Evolutionary conservation across 441 rosid species (phyloP), one percentile per base, ranked within the genome.

Genomic region (Eruca vesicaria): DNA sequence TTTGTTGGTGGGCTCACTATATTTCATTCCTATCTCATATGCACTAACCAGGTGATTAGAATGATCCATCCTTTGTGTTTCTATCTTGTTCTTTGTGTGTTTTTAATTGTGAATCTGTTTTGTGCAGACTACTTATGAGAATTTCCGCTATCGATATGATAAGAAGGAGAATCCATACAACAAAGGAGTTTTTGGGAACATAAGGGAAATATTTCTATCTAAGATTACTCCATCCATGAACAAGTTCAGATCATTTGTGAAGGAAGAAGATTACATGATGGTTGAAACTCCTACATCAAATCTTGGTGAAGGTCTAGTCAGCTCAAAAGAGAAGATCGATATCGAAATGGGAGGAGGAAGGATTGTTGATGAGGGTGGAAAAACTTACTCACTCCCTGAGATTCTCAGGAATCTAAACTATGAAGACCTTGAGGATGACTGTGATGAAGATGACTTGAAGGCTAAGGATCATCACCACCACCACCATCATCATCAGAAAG

Each of bases 71-170:
- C 59, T 70, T 23, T 21, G 20, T 36, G 15, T 55, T 69, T 8
- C 9, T 50, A 12, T 31, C 11, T 43, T 23, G 53, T 10, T 50
- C 19, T 57, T 35, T 9, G 55, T 69, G 10, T 57, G 8, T 0
- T 8, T 50, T 16, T 45, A 52, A 74, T 20, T 41, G 16, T 43
- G 48, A 80, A 5, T 77, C 48, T 65, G 58, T 48, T 72, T 63
- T 58, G 28, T 84, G 79, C 88, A 96, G 98, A 96, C 98, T 10
- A 96, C 98, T n/a, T 96, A 90, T 64, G 99, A 96, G 85, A 96
- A 96, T 80, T 93, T 96, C 58, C 88, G 98, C 2, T 89, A 91
- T 78, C 87, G 89, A 19, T 96, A 96, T 64, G 99, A 93, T 75
- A 96, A 90, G 84, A 90, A 88, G 80, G 94, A 88, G 82, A 96